Base-by-base conservation (phyloP, 176 grass and related monocot species). In the Cenchrus americanus region DNA sequence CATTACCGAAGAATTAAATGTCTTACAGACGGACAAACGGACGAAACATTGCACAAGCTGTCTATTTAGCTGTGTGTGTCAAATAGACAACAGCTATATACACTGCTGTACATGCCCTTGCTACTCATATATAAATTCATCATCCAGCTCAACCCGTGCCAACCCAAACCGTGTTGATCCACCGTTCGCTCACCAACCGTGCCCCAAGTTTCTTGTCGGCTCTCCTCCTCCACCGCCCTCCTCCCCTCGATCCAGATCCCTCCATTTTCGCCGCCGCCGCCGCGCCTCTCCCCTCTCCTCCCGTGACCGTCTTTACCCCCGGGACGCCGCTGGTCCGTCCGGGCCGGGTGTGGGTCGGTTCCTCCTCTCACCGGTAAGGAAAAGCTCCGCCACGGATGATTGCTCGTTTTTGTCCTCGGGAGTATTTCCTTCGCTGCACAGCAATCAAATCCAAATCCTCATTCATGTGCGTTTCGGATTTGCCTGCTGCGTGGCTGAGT, bases 241-340 rank as follows among this genome's bases (percentile, higher is more conserved):
- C 53, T 6, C 11, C 8, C 34, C 54, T 77, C 74, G 74, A 77
- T 77, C 37, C 54, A 77, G 74, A 77, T 77, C 74, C 53, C 19
- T 59, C 19, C 53, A n/a, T 59, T 23, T 30, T 40, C 73, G 52
- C 32, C 53, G 30, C 32, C 0, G 26, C 32, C 0, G 26, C 72
- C 4, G 51, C 18, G 73, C 51, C 52, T 40, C 17, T 57, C 27
- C 30, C 15, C 14, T 22, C 17, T 14, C 34, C 32, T 30, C 24
- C 24, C 3, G 47, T 34, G 15, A 6, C 6, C 53, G 11, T 59
- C 73, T 5, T 55, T 48, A 14, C 40, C 49, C 17, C 72, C 15
- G 5, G 30, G 30, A 41, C 32, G 51, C 27, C 27, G 73, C 51
- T 42, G 73, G 46, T 37, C 27, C 77, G 1, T 41, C 47, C 11